Base-by-base conservation (phyloP, 2,329 filamentous ascomycete genomes). In the Colletotrichum destructivum region DNA sequence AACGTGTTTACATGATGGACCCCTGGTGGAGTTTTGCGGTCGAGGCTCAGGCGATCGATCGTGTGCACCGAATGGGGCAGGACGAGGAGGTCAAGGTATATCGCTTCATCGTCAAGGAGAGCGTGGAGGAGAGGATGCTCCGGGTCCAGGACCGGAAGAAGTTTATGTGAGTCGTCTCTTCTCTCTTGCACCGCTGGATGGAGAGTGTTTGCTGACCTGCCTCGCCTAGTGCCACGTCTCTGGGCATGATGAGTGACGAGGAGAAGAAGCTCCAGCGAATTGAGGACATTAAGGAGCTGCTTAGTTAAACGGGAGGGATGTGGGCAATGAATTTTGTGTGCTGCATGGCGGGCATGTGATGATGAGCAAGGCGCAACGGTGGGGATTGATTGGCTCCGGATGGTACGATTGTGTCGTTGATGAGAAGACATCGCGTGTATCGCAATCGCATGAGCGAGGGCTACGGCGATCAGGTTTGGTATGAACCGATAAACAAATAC, bases 21-120 rank as follows among this genome's bases (percentile, higher is more conserved):
- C 96, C 96, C 0, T 99, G 96, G 96, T 99, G 96, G 96, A 97
- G 94, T 79, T 99, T 96, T 82, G 95, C 96, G 0, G 92, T 98
- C 15, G 96, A 99, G 82, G 94, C 95, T 6, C 96, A 99, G 82
- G 96, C 96, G 11, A 98, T 99, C 78, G 96, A 99, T 84, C 94
- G 96, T 1, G 95, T 99, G 44, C 96, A 99, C 84, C 91, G 96
- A 11, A 98, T 99, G 94, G 96, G 96, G 0, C 96, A 99, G 81
- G 91, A 93, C 61, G 88, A 91, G 18, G 93, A 96, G 77, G 96
- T 99, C 2, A 90, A 91, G 67, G 95, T 99, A 0, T 92, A 92
- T 76, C 87, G 96, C 38, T 98, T 98, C 78, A 93, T 99, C 69
- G 93, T 97, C 1, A 92, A 93, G 81, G 91, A 92, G 57, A 98